phyloP scores from a whole-genome alignment of 2,329 filamentous ascomycete species.

The Exophiala bonariae region DNA sequence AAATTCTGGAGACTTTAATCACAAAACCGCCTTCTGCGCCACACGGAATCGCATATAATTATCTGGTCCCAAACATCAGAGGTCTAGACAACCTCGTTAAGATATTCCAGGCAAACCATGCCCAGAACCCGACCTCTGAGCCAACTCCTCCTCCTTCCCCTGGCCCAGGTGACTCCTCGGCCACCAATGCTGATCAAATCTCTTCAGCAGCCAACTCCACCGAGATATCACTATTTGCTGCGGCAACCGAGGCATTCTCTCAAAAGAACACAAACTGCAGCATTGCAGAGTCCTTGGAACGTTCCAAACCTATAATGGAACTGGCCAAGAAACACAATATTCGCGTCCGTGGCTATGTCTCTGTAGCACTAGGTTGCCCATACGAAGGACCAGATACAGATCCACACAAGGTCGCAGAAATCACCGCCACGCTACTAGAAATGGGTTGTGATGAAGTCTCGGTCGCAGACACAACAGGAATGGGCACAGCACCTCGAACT shows the following conservation, averaged over 20 bases:
- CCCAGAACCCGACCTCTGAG: constrained; percentile 35
- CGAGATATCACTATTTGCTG: constrained; percentile 65
- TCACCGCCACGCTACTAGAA: constrained; percentile 61
- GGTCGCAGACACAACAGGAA: constrained; percentile 66
- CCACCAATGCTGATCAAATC: constrained; percentile 40
- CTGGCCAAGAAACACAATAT: constrained; percentile 57
- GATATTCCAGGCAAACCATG: constrained; percentile 45
- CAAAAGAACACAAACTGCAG: constrained; percentile 67
- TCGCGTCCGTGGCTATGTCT: constrained; percentile 65
- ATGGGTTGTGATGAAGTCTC: constrained; percentile 67
- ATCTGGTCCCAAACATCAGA: constrained; percentile 63
- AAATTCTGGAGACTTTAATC: constrained; percentile 59
- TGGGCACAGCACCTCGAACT: constrained; percentile 65
- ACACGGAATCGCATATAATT: constrained; percentile 62
- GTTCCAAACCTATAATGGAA: constrained; percentile 59
- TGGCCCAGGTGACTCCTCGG: constrained; percentile 35
- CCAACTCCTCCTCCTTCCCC: constrained; percentile 34
- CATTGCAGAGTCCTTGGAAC: constrained; percentile 61
- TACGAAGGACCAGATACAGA: constrained; percentile 65
- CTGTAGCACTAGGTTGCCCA: constrained; percentile 63
- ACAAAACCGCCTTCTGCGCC: constrained; percentile 50
- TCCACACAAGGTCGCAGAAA: constrained; percentile 60
- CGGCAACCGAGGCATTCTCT: constrained; percentile 65
- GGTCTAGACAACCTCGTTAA: constrained; percentile 62
- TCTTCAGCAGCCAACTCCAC: constrained; percentile 38